Base-by-base conservation (phyloP, 768 basidiomycete genomes). In the Agrocybe praecox region DNA sequence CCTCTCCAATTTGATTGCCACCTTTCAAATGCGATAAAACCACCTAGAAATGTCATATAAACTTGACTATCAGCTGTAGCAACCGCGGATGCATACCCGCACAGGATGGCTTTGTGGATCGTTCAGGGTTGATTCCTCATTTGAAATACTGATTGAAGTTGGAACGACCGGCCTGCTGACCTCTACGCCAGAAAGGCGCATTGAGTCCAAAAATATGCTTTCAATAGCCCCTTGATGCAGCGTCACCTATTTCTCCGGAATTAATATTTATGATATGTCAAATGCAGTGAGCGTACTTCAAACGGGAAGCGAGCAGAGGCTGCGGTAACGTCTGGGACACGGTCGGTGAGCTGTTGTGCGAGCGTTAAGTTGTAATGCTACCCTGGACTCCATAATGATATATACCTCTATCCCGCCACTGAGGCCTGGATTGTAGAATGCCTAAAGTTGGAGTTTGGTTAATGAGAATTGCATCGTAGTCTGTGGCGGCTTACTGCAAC, bases 391-490 rank as follows among this genome's bases (percentile, higher is more conserved):
- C 29, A 17, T 12, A 47, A 46, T 26, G 23, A 53, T 1, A 40
- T 71, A 36, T 48, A 86, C 89, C 76, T 86, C 79, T 34, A 92
- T 88, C 3, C 80, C 85, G 15, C 87, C 87, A 32, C 78, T 62
- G 1, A 75, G 69, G 19, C 77, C 74, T 2, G 90, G 89, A 61
- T 90, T 88, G 64, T 91, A 92, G 67, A 91, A 90, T 8, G 88
- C 84, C 90, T 92, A n/a, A 23, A 34, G 45, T 6, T 44, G 3
- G 18, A 49, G 24, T 32, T 32, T 50, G 40, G 29, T 17, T 46
- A 42, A 43, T 36, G 40, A 44, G n/a, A 7, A 23, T 42, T n/a
- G 23, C 29, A 2, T 49, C 29, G 49, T 7, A 26, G 15, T 32
- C n/a, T 23, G 34, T 21, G 22, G 12, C 11, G 10, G 74, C 83